Conservation (phyloP, 106 monocot species). For the Agapanthus africanus region DNA sequence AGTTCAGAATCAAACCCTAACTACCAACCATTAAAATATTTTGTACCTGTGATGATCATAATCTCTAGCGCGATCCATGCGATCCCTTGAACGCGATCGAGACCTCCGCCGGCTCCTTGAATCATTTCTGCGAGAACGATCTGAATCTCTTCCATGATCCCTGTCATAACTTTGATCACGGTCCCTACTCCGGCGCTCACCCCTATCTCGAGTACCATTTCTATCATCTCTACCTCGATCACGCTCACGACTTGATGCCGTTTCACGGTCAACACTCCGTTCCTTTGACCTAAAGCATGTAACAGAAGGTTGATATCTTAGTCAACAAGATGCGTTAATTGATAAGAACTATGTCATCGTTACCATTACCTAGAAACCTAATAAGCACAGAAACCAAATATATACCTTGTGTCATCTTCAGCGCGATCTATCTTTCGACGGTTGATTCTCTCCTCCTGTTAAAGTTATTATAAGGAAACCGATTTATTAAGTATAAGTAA, state of each 20-base stretch:
- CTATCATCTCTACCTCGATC: slow-evolving; percentile 18
- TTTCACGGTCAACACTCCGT: slow-evolving; percentile 16
- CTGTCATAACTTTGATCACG: slow-evolving; percentile 38
- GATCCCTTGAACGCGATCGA: slow-evolving; percentile 53
- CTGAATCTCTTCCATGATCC: slow-evolving; percentile 34
- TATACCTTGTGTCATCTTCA: slow-evolving; percentile 49
- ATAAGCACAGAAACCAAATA: not conserved
- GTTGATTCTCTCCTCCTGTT: slow-evolving; percentile 73
- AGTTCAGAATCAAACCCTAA: no score
- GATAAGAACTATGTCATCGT: not conserved
- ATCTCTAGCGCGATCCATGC: slow-evolving; percentile 47
- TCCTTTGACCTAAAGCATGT: slow-evolving; percentile 53
- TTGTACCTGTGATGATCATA: slow-evolving; percentile 66
- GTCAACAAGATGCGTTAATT: not conserved
- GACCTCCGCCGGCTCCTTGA: slow-evolving; percentile 54
- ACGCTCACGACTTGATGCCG: slow-evolving; percentile 7
- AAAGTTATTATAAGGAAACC: slow-evolving; percentile 3
- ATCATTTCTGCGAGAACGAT: slow-evolving; percentile 38
- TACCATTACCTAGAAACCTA: not conserved
- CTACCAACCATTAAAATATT: slow-evolving; percentile 3
- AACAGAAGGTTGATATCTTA: not conserved
- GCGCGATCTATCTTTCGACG: slow-evolving; percentile 42
- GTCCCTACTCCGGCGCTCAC: slow-evolving; percentile 48
- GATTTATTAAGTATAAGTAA: not conserved
- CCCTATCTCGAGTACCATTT: slow-evolving; percentile 7